Percentiles rank a stretch among this genome's conserved stretches.
phyloP scores from a whole-genome alignment of 495 filamentous ascomycete species.

The Choiromyces venosus region DNA sequence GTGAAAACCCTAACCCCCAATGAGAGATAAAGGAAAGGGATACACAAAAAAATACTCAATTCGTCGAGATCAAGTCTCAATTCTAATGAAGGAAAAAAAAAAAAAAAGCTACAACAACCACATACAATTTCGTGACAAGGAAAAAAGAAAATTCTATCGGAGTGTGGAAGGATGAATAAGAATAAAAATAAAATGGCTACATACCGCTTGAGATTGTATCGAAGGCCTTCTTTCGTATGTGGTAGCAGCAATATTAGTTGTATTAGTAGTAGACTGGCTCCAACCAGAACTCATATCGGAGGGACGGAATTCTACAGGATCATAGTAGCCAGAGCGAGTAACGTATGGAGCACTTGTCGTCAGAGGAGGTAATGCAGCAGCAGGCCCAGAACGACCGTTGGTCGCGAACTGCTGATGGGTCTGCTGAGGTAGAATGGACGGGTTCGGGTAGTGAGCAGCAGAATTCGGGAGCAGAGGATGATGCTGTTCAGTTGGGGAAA shows the following conservation, averaged over 20 bases:
- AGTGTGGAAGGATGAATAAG: constrained; percentile 3
- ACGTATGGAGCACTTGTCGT: constrained; percentile 21
- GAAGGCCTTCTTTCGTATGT: constrained; percentile 34
- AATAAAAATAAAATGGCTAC: constrained; percentile 16
- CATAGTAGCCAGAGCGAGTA: constrained; percentile 41
- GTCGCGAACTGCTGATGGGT: constrained; percentile 16
- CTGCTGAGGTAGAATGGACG: constrained; percentile 35
- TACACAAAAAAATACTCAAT: not conserved
- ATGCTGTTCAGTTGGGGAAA: constrained; percentile 42
- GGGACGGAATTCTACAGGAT: constrained; percentile 37
- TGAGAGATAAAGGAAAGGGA: not conserved
- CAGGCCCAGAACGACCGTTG: constrained; percentile 31
- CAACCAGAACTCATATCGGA: constrained; percentile 41
- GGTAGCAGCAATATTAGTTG: constrained; percentile 5
- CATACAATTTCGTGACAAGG: constrained; percentile 4
- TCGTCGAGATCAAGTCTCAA: not conserved
- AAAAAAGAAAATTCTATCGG: not conserved
- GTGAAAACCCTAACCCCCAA: constrained; percentile 1
- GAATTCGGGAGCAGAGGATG: constrained; percentile 34
- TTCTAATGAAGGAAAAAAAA: not conserved
- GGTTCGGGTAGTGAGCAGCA: constrained; percentile 19
- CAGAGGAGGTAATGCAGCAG: constrained; percentile 31
- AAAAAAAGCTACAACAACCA: not conserved
- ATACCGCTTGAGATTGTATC: constrained; percentile 38
- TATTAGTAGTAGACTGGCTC: constrained; percentile 16